Evolutionary conservation across 2,329 filamentous ascomycete species (phyloP).

Genomic region (Colletotrichum lupini): DNA sequence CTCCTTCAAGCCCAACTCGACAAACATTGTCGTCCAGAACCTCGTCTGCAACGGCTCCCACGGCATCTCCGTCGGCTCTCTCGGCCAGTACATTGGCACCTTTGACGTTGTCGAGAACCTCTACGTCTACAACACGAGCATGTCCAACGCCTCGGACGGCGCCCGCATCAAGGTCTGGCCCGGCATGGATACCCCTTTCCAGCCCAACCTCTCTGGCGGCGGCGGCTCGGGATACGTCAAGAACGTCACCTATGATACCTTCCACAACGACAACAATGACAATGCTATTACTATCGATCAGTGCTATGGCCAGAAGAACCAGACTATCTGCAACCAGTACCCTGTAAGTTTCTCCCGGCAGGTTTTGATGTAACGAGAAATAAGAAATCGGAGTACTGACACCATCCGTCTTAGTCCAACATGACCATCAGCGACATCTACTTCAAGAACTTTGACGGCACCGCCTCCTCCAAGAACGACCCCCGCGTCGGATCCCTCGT

Average conservation of each 20-base stretch:
- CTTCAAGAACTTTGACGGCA: conserved; percentile 36
- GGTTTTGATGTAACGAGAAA: neutral
- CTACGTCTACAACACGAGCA: conserved; percentile 70
- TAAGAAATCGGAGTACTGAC: neutral
- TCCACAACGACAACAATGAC: conserved; percentile 71
- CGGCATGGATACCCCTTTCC: conserved; percentile 54
- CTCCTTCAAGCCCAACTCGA: conserved; percentile 80
- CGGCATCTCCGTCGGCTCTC: conserved; percentile 77
- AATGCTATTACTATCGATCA: conserved; percentile 44
- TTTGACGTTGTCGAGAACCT: conserved; percentile 77
- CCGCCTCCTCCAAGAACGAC: conserved; percentile 32
- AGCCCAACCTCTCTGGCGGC: conserved; percentile 68
- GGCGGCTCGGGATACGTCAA: conserved; percentile 68
- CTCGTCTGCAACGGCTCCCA: conserved; percentile 76
- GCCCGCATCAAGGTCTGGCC: conserved; percentile 83
- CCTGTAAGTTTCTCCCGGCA: conserved; percentile 13
- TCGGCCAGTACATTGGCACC: conserved; percentile 73
- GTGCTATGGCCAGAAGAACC: conserved; percentile 36
- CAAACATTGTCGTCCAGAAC: conserved; percentile 75
- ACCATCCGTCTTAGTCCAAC: conserved; percentile 11
- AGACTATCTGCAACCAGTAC: conserved; percentile 34
- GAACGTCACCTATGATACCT: conserved; percentile 75
- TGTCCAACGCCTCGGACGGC: conserved; percentile 71
- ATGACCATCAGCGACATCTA: conserved; percentile 35
- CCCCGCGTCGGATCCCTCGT: conserved; percentile 33